Conservation (phyloP, 2,329 filamentous ascomycete genomes). For the Penicillium polonicum region DNA sequence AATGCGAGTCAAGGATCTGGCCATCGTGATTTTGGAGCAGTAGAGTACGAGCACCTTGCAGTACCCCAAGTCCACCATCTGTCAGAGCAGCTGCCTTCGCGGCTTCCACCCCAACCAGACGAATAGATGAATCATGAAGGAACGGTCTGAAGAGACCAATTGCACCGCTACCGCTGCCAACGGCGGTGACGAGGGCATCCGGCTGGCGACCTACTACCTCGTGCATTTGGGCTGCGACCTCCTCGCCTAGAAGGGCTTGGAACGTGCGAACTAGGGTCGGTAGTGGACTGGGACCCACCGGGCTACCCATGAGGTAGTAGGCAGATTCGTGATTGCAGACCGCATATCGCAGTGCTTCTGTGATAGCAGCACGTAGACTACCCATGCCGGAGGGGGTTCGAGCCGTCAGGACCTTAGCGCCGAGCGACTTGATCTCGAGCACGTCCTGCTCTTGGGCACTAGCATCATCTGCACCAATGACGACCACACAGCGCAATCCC, state of each 20-base stretch:
- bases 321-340: constrained; percentile 25
- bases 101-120: constrained; percentile 22
- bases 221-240: constrained; percentile 25
- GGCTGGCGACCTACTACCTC: constrained; percentile 18
- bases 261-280: constrained; percentile 28
- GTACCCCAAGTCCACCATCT: constrained; percentile 21
- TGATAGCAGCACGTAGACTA: constrained; percentile 27
- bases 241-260: constrained; percentile 26
- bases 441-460: constrained; percentile 21
- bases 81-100: constrained; percentile 19
- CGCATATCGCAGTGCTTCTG: constrained; percentile 28
- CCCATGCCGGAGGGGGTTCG: constrained; percentile 25
- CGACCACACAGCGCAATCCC: constrained; percentile 21
- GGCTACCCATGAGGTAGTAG: constrained; percentile 29
- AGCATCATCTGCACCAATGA: constrained; percentile 27
- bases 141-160: constrained; percentile 27
- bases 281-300: constrained; percentile 24
- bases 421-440: constrained; percentile 24
- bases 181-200: constrained; percentile 24
- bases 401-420: constrained; percentile 24
- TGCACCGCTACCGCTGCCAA: constrained; percentile 25
- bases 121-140: constrained; percentile 12
- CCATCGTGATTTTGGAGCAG: constrained; percentile 25
- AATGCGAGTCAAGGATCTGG: constrained; percentile 25
- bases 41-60: constrained; percentile 26